phyloP scores from a whole-genome alignment of 768 basidiomycete species.

The Fomitopsis serialis region DNA sequence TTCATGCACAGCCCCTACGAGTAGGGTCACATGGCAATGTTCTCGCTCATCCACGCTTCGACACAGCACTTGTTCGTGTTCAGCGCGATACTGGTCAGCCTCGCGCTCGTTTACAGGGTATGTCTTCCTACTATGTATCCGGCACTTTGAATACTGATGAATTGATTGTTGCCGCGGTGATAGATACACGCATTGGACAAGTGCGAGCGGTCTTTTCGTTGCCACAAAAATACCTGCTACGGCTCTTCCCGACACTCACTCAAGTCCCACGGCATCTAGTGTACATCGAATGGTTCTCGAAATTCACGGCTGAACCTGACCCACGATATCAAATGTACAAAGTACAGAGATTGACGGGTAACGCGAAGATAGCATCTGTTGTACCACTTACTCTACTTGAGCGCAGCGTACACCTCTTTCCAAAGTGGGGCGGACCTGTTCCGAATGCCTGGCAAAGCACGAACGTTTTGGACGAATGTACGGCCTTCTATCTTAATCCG shows the following conservation, averaged over 20 bases:
- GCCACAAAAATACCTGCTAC: background rate
- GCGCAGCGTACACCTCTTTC: conserved; percentile 27
- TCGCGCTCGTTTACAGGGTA: conserved; percentile 11
- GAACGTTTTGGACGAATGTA: conserved; percentile 25
- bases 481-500: conserved; percentile 26
- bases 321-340: conserved; percentile 20
- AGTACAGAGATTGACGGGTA: conserved; percentile 10
- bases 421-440: conserved; percentile 24
- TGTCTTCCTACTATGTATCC: background rate
- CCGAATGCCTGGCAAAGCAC: conserved; percentile 25
- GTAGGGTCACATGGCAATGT: conserved; percentile 9
- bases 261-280: conserved; percentile 19
- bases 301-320: conserved; percentile 13
- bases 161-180: background rate
- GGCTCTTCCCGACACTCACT: background rate
- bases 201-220: conserved; percentile 20
- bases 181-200: conserved; percentile 22
- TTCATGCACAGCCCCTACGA: conserved; percentile 25
- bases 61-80: conserved; percentile 26
- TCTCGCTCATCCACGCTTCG: conserved; percentile 24
- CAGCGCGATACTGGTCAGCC: background rate
- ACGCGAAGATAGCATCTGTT: conserved; percentile 13
- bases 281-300: conserved; percentile 26
- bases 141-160: background rate
- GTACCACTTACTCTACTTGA: conserved; percentile 18